Conservation (phyloP, 106 monocot species). For the Phalaenopsis aphrodite region DNA sequence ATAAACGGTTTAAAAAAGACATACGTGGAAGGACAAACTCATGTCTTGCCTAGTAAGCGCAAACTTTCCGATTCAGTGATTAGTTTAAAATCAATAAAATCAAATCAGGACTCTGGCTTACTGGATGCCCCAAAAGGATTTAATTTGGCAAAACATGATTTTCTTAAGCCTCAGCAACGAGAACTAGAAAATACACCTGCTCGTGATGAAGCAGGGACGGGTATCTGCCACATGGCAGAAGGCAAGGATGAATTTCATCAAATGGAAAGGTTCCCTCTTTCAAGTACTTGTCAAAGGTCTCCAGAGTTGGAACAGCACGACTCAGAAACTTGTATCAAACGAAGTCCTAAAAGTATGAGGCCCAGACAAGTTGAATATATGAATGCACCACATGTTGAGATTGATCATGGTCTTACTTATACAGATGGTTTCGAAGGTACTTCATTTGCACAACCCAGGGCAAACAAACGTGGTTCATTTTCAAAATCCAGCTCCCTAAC, state of each 20-base stretch:
- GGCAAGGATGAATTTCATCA: constrained; percentile 10
- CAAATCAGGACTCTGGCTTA: constrained; percentile 1
- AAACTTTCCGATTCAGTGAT: constrained; percentile 11
- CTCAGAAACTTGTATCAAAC: background rate
- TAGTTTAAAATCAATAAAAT: constrained; percentile 15
- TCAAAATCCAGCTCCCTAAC: constrained; percentile 13
- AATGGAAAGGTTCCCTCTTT: constrained; percentile 20
- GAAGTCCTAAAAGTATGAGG: constrained; percentile 3
- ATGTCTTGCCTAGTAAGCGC: constrained; percentile 10
- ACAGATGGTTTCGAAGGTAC: constrained; percentile 1
- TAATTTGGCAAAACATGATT: background rate
- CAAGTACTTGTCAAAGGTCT: constrained; percentile 8
- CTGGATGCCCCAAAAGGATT: background rate
- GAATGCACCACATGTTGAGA: background rate
- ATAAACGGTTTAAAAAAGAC: background rate
- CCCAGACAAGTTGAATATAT: constrained; percentile 1
- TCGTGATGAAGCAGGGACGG: background rate
- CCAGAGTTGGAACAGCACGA: constrained; percentile 8
- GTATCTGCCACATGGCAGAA: background rate
- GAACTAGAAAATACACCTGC: background rate
- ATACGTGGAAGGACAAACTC: background rate
- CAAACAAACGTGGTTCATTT: constrained; percentile 5
- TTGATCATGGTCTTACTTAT: background rate
- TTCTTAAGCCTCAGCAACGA: background rate
- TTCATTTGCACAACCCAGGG: constrained; percentile 5